Conservation (phyloP, 139 green algal species). For the Auxenochlorella protothecoides region DNA sequence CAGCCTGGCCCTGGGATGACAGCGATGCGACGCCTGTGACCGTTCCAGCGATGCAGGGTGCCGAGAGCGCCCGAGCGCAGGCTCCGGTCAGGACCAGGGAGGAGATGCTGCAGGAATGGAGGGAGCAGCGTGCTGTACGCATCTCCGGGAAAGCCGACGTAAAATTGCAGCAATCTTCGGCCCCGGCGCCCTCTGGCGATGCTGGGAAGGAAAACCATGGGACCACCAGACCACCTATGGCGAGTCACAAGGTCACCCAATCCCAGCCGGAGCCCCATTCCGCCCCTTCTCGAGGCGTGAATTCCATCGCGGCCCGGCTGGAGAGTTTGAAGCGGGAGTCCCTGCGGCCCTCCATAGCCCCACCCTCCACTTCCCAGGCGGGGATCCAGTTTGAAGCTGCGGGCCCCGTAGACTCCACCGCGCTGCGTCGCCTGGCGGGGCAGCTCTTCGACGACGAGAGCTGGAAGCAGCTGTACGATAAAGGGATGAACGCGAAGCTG, state of each 20-base stretch:
- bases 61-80: too few relatives aligned
- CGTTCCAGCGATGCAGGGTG: too few relatives aligned
- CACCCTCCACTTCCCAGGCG: background rate
- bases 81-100: constrained; percentile 7
- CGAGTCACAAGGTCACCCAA: too few relatives aligned
- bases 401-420: constrained; percentile 16
- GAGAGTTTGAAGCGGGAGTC: constrained; percentile 28
- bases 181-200: too few relatives aligned
- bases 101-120: constrained; percentile 25
- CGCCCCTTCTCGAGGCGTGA: too few relatives aligned
- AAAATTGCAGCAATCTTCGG: too few relatives aligned
- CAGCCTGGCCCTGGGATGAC: too few relatives aligned
- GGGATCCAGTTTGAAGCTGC: constrained; percentile 25
- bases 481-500: constrained; percentile 56
- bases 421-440: constrained; percentile 24
- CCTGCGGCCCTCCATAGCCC: constrained; percentile 12
- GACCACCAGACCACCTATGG: too few relatives aligned
- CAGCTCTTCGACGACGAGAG: constrained; percentile 52
- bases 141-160: too few relatives aligned
- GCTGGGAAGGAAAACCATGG: too few relatives aligned
- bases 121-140: background rate
- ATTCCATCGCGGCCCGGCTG: constrained; percentile 14
- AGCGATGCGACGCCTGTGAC: too few relatives aligned
- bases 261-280: too few relatives aligned
- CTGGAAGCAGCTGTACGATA: constrained; percentile 38